phyloP scores from a whole-genome alignment of 202 grass and related monocot genomes.

The Panicum virgatum region DNA sequence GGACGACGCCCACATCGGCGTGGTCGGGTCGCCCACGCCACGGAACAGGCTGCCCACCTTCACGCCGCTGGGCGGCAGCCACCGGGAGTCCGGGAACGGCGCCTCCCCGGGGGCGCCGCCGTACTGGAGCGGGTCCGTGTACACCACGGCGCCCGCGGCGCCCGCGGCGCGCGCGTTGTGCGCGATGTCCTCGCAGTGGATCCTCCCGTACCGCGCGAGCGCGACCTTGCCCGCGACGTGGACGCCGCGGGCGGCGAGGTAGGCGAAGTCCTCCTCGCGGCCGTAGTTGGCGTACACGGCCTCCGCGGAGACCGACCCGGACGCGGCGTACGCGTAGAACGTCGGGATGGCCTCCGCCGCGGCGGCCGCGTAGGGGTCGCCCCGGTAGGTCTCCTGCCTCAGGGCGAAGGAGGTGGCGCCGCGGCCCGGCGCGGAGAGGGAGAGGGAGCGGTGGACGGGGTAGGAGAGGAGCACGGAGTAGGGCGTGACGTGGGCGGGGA shows the following conservation, averaged over 20 bases:
- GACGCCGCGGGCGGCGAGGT: slow-evolving; percentile 48
- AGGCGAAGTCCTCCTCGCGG: slow-evolving; percentile 70
- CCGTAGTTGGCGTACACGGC: slow-evolving; percentile 83
- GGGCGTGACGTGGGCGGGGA: slow-evolving; percentile 39
- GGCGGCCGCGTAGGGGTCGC: slow-evolving; percentile 46
- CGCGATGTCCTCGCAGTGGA: slow-evolving; percentile 79
- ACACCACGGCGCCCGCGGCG: slow-evolving; percentile 60
- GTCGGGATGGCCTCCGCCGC: slow-evolving; percentile 51
- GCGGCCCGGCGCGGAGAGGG: slow-evolving; percentile 31
- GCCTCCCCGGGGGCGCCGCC: slow-evolving; percentile 24
- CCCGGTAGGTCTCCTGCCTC: slow-evolving; percentile 45
- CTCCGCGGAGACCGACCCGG: slow-evolving; percentile 60
- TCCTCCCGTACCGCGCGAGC: slow-evolving; percentile 65
- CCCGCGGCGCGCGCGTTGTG: slow-evolving; percentile 58
- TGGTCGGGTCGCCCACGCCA: slow-evolving; percentile 62
- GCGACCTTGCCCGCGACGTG: slow-evolving; percentile 59
- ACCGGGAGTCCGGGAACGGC: slow-evolving; percentile 56
- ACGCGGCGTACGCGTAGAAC: slow-evolving; percentile 67
- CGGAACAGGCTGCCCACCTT: slow-evolving; percentile 61
- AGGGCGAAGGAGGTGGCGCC: slow-evolving; percentile 48
- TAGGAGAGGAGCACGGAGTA: slow-evolving; percentile 67
- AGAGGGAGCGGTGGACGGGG: slow-evolving; percentile 50
- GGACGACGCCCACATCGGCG: slow-evolving; percentile 65
- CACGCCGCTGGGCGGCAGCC: slow-evolving; percentile 77
- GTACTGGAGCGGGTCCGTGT: slow-evolving; percentile 74